Percentiles rank a stretch among this genome's conserved stretches.
Evolutionary conservation across 1,139 yeast species (phyloP).

Genomic region (Torulaspora globosa): DNA sequence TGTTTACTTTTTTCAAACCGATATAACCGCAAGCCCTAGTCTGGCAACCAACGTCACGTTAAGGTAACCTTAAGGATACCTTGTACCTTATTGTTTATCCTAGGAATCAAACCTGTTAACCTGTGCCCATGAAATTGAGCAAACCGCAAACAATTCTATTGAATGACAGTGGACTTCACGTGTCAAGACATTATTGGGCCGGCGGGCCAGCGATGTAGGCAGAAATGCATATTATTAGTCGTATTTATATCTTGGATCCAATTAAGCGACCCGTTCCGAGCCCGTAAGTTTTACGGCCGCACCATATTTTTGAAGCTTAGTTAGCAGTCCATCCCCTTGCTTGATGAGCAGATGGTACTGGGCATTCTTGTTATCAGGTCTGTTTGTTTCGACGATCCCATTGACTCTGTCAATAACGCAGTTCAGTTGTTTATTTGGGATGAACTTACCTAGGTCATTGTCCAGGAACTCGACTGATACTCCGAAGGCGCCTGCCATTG

Average conservation of each 20-base stretch:
- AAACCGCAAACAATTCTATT: too few relatives aligned
- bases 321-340: slow-evolving; percentile 88
- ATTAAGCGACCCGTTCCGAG: slow-evolving; percentile 57
- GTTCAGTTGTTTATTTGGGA: slow-evolving; percentile 88
- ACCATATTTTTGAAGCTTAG: slow-evolving; percentile 93
- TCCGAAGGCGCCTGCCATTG: slow-evolving; percentile 93
- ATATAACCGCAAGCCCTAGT: too few relatives aligned
- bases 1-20: too few relatives aligned
- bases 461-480: slow-evolving; percentile 80
- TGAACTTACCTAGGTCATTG: slow-evolving; percentile 79
- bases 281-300: slow-evolving; percentile 96
- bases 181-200: not conserved
- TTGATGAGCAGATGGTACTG: slow-evolving; percentile 86
- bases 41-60: too few relatives aligned
- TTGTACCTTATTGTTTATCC: too few relatives aligned
- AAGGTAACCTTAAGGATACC: too few relatives aligned
- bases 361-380: slow-evolving; percentile 93
- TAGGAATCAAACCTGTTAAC: too few relatives aligned
- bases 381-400: slow-evolving; percentile 91
- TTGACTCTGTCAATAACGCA: slow-evolving; percentile 95
- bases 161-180: not conserved
- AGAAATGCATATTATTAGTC: not conserved
- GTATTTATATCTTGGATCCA: not conserved
- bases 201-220: not conserved
- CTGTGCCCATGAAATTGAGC: too few relatives aligned